phyloP scores from a whole-genome alignment of 2,329 filamentous ascomycete species.

The Fusarium temperatum region DNA sequence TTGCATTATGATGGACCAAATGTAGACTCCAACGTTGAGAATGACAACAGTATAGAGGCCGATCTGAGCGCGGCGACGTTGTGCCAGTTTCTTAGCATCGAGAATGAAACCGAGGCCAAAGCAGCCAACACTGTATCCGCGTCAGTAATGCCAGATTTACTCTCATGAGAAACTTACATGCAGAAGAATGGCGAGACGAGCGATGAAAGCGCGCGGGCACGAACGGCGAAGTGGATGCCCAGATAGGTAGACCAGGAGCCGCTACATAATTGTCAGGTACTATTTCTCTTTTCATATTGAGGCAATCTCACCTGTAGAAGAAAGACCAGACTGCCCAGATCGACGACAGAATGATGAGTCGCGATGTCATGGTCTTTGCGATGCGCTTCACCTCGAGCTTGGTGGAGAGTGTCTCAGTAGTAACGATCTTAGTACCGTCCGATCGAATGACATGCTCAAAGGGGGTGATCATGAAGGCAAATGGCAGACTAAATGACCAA shows the following conservation, averaged over 20 bases:
- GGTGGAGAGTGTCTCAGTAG: not conserved
- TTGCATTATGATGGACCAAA: conserved; percentile 20
- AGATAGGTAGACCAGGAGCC: conserved; percentile 18
- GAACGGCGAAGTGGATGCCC: conserved; percentile 9
- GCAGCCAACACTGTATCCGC: not conserved
- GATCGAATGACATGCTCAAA: conserved; percentile 14
- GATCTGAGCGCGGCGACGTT: conserved; percentile 12
- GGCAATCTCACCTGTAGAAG: not conserved
- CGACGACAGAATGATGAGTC: not conserved
- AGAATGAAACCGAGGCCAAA: conserved; percentile 12
- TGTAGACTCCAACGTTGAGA: not conserved
- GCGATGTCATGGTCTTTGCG: conserved; percentile 11
- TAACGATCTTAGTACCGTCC: conserved; percentile 8
- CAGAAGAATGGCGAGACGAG: conserved; percentile 15
- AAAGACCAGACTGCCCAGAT: conserved; percentile 11
- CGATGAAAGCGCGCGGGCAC: not conserved
- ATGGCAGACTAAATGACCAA: not conserved
- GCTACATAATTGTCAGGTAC: not conserved
- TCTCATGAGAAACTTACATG: not conserved
- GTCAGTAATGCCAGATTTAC: rapidly evolving
- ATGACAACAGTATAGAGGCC: conserved; percentile 1
- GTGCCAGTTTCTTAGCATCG: not conserved
- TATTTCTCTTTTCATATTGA: rapidly evolving
- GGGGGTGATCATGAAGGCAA: conserved; percentile 4
- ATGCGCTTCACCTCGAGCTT: conserved; percentile 11